These are phyloP conservation scores for Exophiala alcalophila DNA, from an alignment of 2,329 filamentous ascomycete species.

Conservation along the genomic window DNA sequence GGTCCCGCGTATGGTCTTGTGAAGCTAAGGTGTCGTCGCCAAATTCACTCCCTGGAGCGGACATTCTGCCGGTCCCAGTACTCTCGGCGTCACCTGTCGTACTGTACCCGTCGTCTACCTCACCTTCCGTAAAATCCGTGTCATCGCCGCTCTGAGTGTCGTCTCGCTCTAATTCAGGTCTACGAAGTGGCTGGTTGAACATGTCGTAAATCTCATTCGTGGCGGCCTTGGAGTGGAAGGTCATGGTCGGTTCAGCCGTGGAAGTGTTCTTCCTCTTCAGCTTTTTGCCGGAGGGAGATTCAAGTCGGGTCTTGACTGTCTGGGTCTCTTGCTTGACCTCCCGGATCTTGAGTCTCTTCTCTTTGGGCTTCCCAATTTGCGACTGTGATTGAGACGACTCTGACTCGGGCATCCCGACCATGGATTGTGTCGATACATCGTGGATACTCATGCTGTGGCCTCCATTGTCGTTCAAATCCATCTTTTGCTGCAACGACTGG, in stretches of 20 bases:
- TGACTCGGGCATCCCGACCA: slow-evolving; percentile 29
- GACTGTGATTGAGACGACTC: slow-evolving; percentile 13
- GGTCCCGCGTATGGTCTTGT: slow-evolving; percentile 35
- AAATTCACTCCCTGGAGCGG: slow-evolving; percentile 61
- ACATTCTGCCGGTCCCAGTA: slow-evolving; percentile 71
- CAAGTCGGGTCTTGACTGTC: slow-evolving; percentile 90
- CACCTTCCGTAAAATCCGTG: slow-evolving; percentile 56
- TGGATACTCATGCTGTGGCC: slow-evolving; percentile 14
- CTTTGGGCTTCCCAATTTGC: slow-evolving; percentile 38
- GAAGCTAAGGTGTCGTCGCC: slow-evolving; percentile 51
- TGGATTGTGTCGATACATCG: slow-evolving; percentile 28
- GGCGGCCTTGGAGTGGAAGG: slow-evolving; percentile 87
- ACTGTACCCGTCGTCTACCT: slow-evolving; percentile 65
- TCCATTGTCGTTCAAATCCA: slow-evolving; percentile 12
- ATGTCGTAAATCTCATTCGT: slow-evolving; percentile 98
- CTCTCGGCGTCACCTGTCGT: slow-evolving; percentile 75
- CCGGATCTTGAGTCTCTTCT: slow-evolving; percentile 74
- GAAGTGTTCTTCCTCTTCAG: slow-evolving; percentile 70
- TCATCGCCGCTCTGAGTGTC: slow-evolving; percentile 62
- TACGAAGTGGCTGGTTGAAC: slow-evolving; percentile 79
- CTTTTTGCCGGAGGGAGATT: slow-evolving; percentile 83
- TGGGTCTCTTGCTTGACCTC: slow-evolving; percentile 85
- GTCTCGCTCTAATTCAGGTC: slow-evolving; percentile 42
- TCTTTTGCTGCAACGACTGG: slow-evolving; percentile 22
- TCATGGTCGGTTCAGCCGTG: slow-evolving; percentile 83